phyloP scores from a whole-genome alignment of 306 rosid genomes.

The Vachellia pachyceras region DNA sequence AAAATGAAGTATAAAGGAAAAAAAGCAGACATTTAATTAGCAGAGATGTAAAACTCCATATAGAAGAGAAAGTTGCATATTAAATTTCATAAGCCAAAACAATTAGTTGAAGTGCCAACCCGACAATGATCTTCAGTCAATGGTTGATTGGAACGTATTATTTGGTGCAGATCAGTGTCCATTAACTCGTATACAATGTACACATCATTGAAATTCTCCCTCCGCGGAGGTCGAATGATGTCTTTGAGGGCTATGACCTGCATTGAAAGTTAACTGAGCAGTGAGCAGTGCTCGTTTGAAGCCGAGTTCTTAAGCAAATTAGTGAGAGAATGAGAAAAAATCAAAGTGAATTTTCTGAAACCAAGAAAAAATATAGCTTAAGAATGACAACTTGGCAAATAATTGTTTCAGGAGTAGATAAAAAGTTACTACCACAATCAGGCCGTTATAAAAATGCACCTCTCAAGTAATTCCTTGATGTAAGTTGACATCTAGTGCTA shows the following conservation, averaged over 20 bases:
- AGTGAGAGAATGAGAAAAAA: not conserved
- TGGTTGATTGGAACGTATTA: conserved; percentile 77
- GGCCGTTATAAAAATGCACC: not conserved
- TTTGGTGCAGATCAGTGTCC: conserved; percentile 97
- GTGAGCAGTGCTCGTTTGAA: conserved; percentile 27
- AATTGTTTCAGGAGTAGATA: not conserved
- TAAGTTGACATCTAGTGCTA: not conserved
- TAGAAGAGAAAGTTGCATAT: not conserved
- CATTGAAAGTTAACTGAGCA: conserved; percentile 36
- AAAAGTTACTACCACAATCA: conserved; percentile 1
- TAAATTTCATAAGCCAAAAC: conserved; percentile 36
- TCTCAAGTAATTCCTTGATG: conserved; percentile 12
- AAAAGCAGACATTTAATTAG: not conserved
- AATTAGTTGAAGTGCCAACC: conserved; percentile 55
- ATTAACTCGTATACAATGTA: conserved; percentile 85
- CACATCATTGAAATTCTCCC: conserved; percentile 87
- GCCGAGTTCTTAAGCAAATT: not conserved
- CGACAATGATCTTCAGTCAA: conserved; percentile 96
- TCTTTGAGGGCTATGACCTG: conserved; percentile 87
- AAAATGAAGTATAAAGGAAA: not conserved
- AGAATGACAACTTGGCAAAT: not conserved
- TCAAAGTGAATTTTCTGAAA: conserved; percentile 13
- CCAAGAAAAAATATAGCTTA: not conserved
- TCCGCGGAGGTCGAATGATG: conserved; percentile 81
- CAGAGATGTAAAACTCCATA: not conserved